A percentile compares a stretch with the other conserved stretches of the same genome.
These are phyloP conservation scores for Pleurotus salmoneostramineus DNA, from an alignment of 768 basidiomycete species.

Conservation along the genomic window DNA sequence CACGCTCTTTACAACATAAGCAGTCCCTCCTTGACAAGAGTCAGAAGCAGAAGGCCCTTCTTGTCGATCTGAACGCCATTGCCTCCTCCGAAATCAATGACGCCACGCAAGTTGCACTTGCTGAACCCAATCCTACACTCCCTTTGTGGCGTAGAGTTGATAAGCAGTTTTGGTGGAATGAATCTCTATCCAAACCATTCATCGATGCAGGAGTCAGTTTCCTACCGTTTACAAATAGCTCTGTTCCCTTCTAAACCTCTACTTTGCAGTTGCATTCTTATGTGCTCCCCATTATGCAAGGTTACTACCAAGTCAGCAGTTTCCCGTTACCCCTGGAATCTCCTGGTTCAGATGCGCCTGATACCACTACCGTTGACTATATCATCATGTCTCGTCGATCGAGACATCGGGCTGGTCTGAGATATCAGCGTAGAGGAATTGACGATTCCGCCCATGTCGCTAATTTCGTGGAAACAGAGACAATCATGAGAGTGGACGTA, in stretches of 20 bases:
- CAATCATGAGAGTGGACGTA: constrained; percentile 80
- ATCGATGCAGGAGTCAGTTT: constrained; percentile 77
- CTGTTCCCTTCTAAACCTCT: not conserved
- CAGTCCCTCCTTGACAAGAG: constrained; percentile 59
- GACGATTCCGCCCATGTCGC: constrained; percentile 93
- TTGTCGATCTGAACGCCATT: constrained; percentile 57
- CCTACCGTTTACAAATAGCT: not conserved
- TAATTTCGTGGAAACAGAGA: constrained; percentile 96
- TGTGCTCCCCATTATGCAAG: constrained; percentile 90
- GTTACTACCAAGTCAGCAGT: constrained; percentile 75
- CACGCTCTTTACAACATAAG: constrained; percentile 80
- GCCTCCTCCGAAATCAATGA: constrained; percentile 23
- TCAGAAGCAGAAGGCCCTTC: constrained; percentile 53
- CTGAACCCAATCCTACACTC: constrained; percentile 72
- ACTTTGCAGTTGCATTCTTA: constrained; percentile 68
- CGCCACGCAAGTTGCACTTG: constrained; percentile 26
- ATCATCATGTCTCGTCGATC: constrained; percentile 83
- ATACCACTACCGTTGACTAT: constrained; percentile 65
- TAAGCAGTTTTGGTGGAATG: constrained; percentile 95
- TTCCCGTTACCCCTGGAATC: constrained; percentile 59
- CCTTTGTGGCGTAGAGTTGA: constrained; percentile 93
- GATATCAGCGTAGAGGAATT: constrained; percentile 93
- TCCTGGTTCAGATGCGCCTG: constrained; percentile 33
- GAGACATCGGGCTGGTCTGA: constrained; percentile 83
- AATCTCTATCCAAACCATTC: constrained; percentile 80